Conservation (phyloP, 1,284 basidiomycete genomes). For the Boletus mariae region DNA sequence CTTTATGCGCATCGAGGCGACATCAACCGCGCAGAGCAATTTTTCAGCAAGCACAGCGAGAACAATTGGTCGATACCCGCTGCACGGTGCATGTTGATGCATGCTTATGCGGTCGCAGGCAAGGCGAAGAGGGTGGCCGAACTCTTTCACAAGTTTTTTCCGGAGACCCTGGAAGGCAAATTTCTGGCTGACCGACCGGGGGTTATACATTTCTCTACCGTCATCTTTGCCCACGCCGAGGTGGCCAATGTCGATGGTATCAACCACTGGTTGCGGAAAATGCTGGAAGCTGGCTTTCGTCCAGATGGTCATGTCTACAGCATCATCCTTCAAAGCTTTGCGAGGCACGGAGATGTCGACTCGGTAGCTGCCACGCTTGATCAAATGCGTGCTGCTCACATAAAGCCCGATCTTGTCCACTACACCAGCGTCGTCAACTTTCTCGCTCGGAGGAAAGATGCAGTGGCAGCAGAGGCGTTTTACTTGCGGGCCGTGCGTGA, state of each 20-base stretch:
- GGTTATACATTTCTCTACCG: constrained; percentile 50
- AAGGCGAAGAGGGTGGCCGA: constrained; percentile 40
- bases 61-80: constrained; percentile 27
- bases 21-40: constrained; percentile 38
- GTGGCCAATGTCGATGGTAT: constrained; percentile 50
- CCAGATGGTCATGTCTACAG: constrained; percentile 60
- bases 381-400: constrained; percentile 54
- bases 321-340: constrained; percentile 60
- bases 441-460: constrained; percentile 66
- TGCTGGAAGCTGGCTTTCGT: constrained; percentile 46
- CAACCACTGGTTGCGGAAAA: constrained; percentile 53
- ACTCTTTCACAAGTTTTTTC: constrained; percentile 57
- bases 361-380: constrained; percentile 57
- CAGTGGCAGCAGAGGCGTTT: constrained; percentile 62
- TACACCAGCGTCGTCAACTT: constrained; percentile 73
- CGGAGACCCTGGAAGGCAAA: constrained; percentile 25
- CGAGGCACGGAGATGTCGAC: constrained; percentile 53
- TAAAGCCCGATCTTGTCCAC: constrained; percentile 49
- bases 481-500: constrained; percentile 62
- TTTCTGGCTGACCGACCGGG: constrained; percentile 37
- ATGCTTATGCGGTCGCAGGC: constrained; percentile 49
- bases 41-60: constrained; percentile 39
- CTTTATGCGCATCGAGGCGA: constrained; percentile 54
- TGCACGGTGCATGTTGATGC: constrained; percentile 48
- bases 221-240: constrained; percentile 56